Base-by-base conservation (phyloP, 169 alveolate genomes). In the Plasmodium vinckei region DNA sequence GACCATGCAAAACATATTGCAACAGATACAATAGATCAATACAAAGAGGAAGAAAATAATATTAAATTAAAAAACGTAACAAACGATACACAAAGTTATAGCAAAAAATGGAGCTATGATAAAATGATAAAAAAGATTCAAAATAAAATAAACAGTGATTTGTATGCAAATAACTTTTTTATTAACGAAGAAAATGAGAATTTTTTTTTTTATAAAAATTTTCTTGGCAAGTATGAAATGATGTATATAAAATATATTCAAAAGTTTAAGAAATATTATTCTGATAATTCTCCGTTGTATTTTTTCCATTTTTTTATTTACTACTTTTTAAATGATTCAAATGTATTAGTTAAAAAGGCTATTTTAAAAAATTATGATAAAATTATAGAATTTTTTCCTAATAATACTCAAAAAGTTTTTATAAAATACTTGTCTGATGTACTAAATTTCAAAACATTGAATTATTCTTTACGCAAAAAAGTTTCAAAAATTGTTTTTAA, bases 301-400 rank as follows among this genome's bases (percentile, higher is more conserved):
- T 82, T 67, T 56, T 82, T 82, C 10, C 90, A 82, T 27, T 82
- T 82, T 82, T 82, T 82, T 56, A 25, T 82, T 39, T 65, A 25
- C 15, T 82, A 82, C 49, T 82, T 82, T 67, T 82, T 82, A 39
- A 82, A 60, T 46, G 90, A 82, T 82, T 27, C 82, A 39, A 82
- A 82, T 27, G 90, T 82, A 49, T 70, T 82, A 49, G 90, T 82
- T 54, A 82, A 82, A 60, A 82, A 82, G 25, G 82, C 90, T 6
- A 82, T 82, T 25, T 64, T 82, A 54, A 82, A 82, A 60, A 82
- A 60, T 56, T 82, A 67, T 60, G 90, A 82, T 15, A 67, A 67
- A 54, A 65, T 82, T 39, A 15, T 82, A 27, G 33, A 27, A 2
- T 70, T 82, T 21, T 82, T 82, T 61, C 90, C 90, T 15, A 7